Conservation (phyloP, 176 grass and related monocot species). For the Paspalum notatum region DNA sequence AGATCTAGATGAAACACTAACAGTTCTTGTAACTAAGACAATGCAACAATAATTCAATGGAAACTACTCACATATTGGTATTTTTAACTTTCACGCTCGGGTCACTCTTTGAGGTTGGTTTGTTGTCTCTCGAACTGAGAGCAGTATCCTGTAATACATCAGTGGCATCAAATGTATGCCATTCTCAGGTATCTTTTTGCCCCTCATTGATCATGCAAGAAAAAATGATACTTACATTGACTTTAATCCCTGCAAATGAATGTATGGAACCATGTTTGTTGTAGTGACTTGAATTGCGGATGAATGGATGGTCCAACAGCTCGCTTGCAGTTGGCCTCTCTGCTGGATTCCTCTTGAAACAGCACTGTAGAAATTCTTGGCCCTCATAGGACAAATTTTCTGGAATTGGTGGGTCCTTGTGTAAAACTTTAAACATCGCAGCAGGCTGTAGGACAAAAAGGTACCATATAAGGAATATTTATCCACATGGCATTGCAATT, state of each 20-base stretch:
- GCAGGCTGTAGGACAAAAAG: slow-evolving; percentile 56
- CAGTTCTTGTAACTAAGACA: slow-evolving; percentile 1
- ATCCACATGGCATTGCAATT: too few relatives aligned
- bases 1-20: slow-evolving; percentile 36
- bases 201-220: neutral
- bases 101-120: slow-evolving; percentile 61
- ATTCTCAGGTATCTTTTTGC: slow-evolving; percentile 5
- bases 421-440: slow-evolving; percentile 96
- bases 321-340: slow-evolving; percentile 72
- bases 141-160: slow-evolving; percentile 54
- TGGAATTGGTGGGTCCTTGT: slow-evolving; percentile 72
- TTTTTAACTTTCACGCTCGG: slow-evolving; percentile 56
- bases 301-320: slow-evolving; percentile 85
- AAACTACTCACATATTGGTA: slow-evolving; percentile 44
- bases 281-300: slow-evolving; percentile 68
- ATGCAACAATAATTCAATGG: neutral
- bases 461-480: too few relatives aligned
- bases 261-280: slow-evolving; percentile 72
- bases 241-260: slow-evolving; percentile 53
- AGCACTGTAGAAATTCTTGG: slow-evolving; percentile 80
- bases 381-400: slow-evolving; percentile 70
- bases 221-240: slow-evolving; percentile 46
- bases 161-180: slow-evolving; percentile 24
- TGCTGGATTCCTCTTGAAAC: slow-evolving; percentile 83
- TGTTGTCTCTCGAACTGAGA: slow-evolving; percentile 53